Percentiles rank a stretch among this genome's conserved stretches.
Evolutionary conservation across 1,284 basidiomycete genomes (phyloP).

Genomic region (Cryptococcus amylolentus): DNA sequence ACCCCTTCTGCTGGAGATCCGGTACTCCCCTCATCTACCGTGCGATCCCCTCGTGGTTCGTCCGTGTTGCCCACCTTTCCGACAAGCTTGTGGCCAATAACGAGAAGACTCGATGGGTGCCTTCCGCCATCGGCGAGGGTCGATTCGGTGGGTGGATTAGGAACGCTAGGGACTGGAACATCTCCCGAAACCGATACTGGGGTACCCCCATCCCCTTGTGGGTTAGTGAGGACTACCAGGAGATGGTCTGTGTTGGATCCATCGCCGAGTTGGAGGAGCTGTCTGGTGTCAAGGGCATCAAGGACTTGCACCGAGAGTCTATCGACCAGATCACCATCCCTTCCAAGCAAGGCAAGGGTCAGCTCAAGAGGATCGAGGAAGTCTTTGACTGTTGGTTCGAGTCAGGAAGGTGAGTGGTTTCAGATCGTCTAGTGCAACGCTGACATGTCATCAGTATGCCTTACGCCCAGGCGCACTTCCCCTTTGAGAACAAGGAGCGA

Average conservation of each 20-base stretch:
- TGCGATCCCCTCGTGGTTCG: conserved; percentile 94
- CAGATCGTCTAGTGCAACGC: conserved; percentile 1
- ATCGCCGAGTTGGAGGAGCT: conserved; percentile 82
- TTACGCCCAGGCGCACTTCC: conserved; percentile 95
- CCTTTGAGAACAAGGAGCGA: conserved; percentile 82
- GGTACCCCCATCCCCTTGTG: conserved; percentile 97
- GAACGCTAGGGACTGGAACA: conserved; percentile 98
- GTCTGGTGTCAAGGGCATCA: conserved; percentile 80
- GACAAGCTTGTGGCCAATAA: conserved; percentile 90
- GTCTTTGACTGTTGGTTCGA: conserved; percentile 99
- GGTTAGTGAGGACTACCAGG: conserved; percentile 89
- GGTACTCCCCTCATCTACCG: conserved; percentile 95
- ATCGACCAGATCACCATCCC: conserved; percentile 97
- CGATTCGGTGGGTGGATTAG: conserved; percentile 97
- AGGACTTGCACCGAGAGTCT: conserved; percentile 90
- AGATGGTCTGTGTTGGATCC: conserved; percentile 87
- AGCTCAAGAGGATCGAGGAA: conserved; percentile 84
- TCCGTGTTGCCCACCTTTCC: conserved; percentile 78
- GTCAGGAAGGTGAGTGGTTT: conserved; percentile 74
- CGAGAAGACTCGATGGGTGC: conserved; percentile 90
- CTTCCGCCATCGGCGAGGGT: conserved; percentile 81
- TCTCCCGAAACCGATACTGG: conserved; percentile 99
- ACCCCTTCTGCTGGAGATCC: conserved; percentile 99
- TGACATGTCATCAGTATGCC: conserved; percentile 77
- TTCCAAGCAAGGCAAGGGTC: conserved; percentile 85